Conservation (phyloP, 2,329 filamentous ascomycete genomes). For the Ascocoryne sarcoides region DNA sequence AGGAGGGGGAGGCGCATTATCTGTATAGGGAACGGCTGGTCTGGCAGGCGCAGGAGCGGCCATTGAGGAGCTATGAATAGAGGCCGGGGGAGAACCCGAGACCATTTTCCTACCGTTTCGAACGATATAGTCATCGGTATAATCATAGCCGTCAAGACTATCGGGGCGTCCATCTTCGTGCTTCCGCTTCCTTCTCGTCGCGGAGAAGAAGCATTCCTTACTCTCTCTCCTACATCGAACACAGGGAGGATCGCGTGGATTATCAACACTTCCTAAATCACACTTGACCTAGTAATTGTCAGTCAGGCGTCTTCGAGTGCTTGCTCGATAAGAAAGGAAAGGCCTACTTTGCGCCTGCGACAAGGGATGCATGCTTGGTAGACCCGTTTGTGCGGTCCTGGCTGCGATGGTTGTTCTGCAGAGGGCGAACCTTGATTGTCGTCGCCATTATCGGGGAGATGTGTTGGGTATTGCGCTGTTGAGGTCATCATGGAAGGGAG, state of each 20-base stretch:
- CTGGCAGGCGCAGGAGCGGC: slow-evolving; percentile 25
- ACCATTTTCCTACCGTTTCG: slow-evolving; percentile 66
- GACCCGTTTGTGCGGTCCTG: slow-evolving; percentile 29
- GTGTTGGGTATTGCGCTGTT: slow-evolving; percentile 13
- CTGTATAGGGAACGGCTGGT: slow-evolving; percentile 30
- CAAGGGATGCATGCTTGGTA: slow-evolving; percentile 43
- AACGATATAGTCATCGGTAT: slow-evolving; percentile 53
- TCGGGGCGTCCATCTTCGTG: slow-evolving; percentile 46
- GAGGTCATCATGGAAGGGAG: slow-evolving; percentile 14
- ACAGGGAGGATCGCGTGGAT: slow-evolving; percentile 88
- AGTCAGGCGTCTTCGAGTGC: background rate
- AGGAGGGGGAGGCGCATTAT: slow-evolving; percentile 22
- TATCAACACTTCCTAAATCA: slow-evolving; percentile 69
- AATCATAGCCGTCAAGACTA: slow-evolving; percentile 35
- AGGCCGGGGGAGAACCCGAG: slow-evolving; percentile 32
- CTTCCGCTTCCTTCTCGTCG: slow-evolving; percentile 87
- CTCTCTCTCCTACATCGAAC: slow-evolving; percentile 88
- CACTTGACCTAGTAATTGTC: slow-evolving; percentile 32
- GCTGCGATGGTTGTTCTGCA: slow-evolving; percentile 13
- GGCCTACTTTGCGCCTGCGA: slow-evolving; percentile 40
- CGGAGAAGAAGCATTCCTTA: slow-evolving; percentile 96
- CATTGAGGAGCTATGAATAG: slow-evolving; percentile 25
- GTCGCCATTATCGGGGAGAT: slow-evolving; percentile 14
- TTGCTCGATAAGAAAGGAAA: background rate
- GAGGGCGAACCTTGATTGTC: slow-evolving; percentile 10